Evolutionary conservation across 345 rosid genomes (phyloP).

Genomic region (Gossypium mustelinum): DNA sequence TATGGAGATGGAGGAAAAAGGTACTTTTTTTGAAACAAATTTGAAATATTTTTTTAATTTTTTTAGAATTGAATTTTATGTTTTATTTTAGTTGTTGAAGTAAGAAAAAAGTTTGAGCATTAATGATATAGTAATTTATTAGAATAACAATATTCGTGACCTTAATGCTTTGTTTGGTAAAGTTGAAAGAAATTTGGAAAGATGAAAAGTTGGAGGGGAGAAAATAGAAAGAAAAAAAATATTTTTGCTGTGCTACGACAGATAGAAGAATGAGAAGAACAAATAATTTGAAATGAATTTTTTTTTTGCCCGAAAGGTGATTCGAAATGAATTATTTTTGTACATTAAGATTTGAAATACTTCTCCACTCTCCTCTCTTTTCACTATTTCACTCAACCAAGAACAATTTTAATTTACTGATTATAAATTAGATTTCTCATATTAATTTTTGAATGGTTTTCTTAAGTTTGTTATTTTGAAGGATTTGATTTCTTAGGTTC

Average conservation of each 20-base stretch:
- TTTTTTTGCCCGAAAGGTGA: no score
- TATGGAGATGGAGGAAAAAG: constrained; percentile 92
- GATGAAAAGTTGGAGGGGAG: not conserved
- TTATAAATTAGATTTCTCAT: not conserved
- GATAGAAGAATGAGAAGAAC: not conserved
- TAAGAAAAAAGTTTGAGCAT: not conserved
- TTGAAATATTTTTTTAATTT: not conserved
- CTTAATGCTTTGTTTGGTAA: not conserved
- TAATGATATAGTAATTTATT: not conserved
- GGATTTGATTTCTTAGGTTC: not conserved
- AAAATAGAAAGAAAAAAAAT: not conserved
- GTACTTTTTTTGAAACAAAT: constrained; percentile 20
- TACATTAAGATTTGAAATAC: no score
- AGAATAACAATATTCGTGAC: not conserved
- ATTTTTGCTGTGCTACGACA: not conserved
- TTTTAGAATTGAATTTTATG: not conserved
- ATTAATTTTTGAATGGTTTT: not conserved
- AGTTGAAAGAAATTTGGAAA: not conserved
- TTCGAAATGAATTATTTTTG: no score
- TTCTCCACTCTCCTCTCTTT: not conserved
- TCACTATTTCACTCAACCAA: not conserved
- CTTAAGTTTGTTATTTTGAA: not conserved
- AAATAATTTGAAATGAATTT: not conserved
- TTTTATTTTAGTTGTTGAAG: not conserved
- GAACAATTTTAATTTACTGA: not conserved